Base-by-base conservation (phyloP, 208 protist genomes). In the Paratrypanosoma confusum region DNA sequence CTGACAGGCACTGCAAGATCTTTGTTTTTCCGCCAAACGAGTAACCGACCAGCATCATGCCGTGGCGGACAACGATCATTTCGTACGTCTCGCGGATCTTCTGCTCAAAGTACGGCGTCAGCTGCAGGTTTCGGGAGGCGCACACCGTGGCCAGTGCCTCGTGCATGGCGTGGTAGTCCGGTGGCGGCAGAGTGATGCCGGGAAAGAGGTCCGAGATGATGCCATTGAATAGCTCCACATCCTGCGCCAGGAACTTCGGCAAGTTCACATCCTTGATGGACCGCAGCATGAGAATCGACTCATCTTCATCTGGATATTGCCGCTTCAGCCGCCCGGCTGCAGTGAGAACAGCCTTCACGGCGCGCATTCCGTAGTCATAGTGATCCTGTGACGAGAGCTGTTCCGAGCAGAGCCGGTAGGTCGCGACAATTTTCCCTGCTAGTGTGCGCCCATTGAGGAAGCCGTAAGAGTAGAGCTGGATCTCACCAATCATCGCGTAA, bases 401-500 rank as follows among this genome's bases (percentile, higher is more conserved):
- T 74, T 97, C 93, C 7, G 87, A 96, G 69, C 90, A 97, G 14
- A 98, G 81, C 18, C 84, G 80, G 67, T 97, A 98, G 20, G 90
- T 96, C 18, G 93, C 78, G 10, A 97, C 93, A 57, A 98, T 96
- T 65, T 98, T 98, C 50, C 85, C 73, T 10, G 93, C 83, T 21
- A 97, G 75, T 33, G 74, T 65, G 39, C 87, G 80, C 21, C 86
- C 90, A 38, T 97, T 59, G 21, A 94, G 65, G 60, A 99, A 99
- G 28, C 96, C 96, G 57, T 96, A 96, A 16, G 95, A 97, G 71
- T 96, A 98, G 22, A 99, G 74, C 45, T 91, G 86, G 54, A 99
- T 98, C 68, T 99, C 95, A 31, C 91, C 95, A 70, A 99, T 99
- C 81, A 98, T 87, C 21, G 95, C 91, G 67, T 99, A 98, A 71